Evolutionary conservation across 148 eudicot species (phyloP).

Genomic region (Chenopodium berlandieri): DNA sequence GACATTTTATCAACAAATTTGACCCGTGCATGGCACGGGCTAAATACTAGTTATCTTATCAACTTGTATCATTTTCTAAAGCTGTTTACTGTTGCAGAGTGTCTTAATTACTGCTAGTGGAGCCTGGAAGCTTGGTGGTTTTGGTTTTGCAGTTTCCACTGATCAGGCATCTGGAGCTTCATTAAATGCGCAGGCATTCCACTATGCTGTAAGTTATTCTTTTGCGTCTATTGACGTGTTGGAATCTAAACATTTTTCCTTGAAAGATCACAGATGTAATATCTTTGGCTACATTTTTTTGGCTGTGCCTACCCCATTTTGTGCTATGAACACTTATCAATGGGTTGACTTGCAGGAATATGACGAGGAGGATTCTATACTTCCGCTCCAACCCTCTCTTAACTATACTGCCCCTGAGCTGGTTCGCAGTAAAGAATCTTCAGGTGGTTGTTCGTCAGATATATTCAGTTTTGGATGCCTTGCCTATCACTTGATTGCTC

Average conservation of each 20-base stretch:
- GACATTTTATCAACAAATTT: too few relatives aligned
- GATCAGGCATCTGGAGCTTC: constrained; percentile 67
- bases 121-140: constrained; percentile 98
- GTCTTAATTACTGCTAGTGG: constrained; percentile 84
- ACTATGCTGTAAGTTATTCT: constrained; percentile 74
- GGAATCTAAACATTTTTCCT: neutral
- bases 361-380: constrained; percentile 89
- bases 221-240: constrained; percentile 8
- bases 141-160: constrained; percentile 81
- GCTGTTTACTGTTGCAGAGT: constrained; percentile 50
- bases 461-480: constrained; percentile 97
- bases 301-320: neutral
- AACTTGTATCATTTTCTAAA: neutral
- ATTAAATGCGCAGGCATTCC: constrained; percentile 58
- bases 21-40: too few relatives aligned
- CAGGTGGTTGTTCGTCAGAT: constrained; percentile 74
- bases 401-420: constrained; percentile 96
- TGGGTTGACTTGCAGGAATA: constrained; percentile 62
- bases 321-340: neutral
- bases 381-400: constrained; percentile 95
- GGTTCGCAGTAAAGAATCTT: constrained; percentile 71
- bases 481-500: constrained; percentile 86
- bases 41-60: neutral
- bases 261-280: constrained; percentile 1
- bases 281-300: constrained; percentile 1